These are phyloP conservation scores for Hyaloscypha variabilis DNA, from an alignment of 495 filamentous ascomycete species.

Conservation along the genomic window DNA sequence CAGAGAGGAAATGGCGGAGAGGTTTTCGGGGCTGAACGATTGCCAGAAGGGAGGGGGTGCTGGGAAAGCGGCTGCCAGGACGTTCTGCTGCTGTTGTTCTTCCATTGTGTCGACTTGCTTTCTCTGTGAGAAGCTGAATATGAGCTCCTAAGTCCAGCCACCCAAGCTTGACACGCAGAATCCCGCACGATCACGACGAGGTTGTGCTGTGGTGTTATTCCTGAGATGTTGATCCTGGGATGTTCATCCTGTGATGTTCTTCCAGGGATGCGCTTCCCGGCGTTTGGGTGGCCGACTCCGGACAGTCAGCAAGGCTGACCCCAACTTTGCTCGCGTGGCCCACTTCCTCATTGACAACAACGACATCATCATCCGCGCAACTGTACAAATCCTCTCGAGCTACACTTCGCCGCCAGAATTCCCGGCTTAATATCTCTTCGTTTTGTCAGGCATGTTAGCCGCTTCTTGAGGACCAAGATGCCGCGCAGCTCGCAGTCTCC, in stretches of 20 bases:
- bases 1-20: slow-evolving; percentile 59
- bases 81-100: slow-evolving; percentile 47
- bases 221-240: background rate
- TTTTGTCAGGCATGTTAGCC: background rate
- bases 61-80: slow-evolving; percentile 68
- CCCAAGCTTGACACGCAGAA: background rate
- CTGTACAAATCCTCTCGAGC: background rate
- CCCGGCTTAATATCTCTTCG: background rate
- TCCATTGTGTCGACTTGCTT: slow-evolving; percentile 47
- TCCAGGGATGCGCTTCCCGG: no score
- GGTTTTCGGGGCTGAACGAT: slow-evolving; percentile 79
- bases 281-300: no score
- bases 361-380: background rate
- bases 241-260: no score
- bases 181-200: background rate
- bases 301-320: background rate
- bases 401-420: background rate
- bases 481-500: slow-evolving; percentile 21
- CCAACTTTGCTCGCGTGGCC: background rate
- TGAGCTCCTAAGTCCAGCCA: background rate
- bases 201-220: background rate
- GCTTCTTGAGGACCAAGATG: slow-evolving; percentile 16
- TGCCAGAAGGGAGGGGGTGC: slow-evolving; percentile 90
- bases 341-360: background rate
- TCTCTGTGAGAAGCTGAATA: background rate